Conservation (phyloP, 1,139 yeast genomes). For the Candida pseudocylindracea region DNA sequence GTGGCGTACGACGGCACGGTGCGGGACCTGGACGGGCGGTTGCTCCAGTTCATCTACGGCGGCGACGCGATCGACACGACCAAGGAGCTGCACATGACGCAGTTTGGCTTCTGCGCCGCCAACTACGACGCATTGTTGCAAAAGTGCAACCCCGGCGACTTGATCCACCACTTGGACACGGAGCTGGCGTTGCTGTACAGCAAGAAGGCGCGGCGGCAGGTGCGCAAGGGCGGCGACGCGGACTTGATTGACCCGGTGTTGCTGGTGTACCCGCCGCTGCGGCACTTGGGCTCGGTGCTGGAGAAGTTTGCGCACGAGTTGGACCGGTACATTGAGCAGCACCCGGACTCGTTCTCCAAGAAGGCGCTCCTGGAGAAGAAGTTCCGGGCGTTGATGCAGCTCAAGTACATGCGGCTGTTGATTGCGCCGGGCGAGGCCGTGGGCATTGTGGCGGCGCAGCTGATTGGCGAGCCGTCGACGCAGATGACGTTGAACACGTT, state of each 20-base stretch:
- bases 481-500: conserved; percentile 98
- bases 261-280: conserved; percentile 69
- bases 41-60: conserved; percentile 90
- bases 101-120: conserved; percentile 81
- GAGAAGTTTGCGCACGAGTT: conserved; percentile 71
- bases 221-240: conserved; percentile 39
- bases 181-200: conserved; percentile 60
- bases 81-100: conserved; percentile 83
- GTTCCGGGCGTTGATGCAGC: conserved; percentile 92
- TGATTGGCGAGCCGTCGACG: conserved; percentile 98
- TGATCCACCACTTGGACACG: conserved; percentile 57
- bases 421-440: conserved; percentile 96
- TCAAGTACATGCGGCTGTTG: conserved; percentile 91
- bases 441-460: conserved; percentile 95
- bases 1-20: conserved; percentile 88
- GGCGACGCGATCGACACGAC: conserved; percentile 94
- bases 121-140: conserved; percentile 72
- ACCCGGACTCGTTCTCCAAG: conserved; percentile 29
- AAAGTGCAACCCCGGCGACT: conserved; percentile 63
- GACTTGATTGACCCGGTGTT: conserved; percentile 82
- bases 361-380: conserved; percentile 50
- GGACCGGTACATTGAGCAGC: conserved; percentile 40
- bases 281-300: conserved; percentile 81
- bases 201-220: conserved; percentile 60
- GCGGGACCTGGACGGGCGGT: conserved; percentile 86